These are phyloP conservation scores for Sphagnum magellanicum DNA, from an alignment of 228 moss, liverwort and hornwort genomes.

Conservation along the genomic window DNA sequence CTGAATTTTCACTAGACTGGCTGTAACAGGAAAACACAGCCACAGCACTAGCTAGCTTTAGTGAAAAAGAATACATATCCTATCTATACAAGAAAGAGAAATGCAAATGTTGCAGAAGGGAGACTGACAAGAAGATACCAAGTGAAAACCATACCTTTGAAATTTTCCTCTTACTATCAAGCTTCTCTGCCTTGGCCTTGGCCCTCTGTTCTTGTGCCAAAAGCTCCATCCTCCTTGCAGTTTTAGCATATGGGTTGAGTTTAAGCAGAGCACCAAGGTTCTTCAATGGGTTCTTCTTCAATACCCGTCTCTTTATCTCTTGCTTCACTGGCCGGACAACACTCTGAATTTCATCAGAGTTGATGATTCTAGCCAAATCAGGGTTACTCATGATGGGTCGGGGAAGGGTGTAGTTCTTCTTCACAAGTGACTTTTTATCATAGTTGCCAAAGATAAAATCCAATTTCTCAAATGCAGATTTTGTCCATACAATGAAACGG, in stretches of 20 bases:
- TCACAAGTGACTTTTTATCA: conserved; percentile 69
- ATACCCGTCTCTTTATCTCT: conserved; percentile 61
- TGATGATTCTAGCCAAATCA: conserved; percentile 78
- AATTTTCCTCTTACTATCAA: conserved; percentile 70
- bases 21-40: too few species aligned
- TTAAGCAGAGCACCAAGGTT: conserved; percentile 93
- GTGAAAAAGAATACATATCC: too few species aligned
- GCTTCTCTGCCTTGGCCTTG: conserved; percentile 81
- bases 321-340: conserved; percentile 73
- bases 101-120: too few species aligned
- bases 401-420: conserved; percentile 78
- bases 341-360: conserved; percentile 96
- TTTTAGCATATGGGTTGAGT: conserved; percentile 95
- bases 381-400: conserved; percentile 81
- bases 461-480: conserved; percentile 91
- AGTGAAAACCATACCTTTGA: conserved; percentile 23
- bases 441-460: conserved; percentile 72
- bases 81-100: too few species aligned
- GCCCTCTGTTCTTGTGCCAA: conserved; percentile 72
- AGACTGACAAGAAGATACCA: not conserved
- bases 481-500: conserved; percentile 90
- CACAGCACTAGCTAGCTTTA: too few species aligned
- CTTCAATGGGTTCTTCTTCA: conserved; percentile 98
- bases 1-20: too few species aligned
- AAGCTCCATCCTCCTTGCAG: conserved; percentile 89